Evolutionary conservation across 768 basidiomycete genomes (phyloP), one percentile per base, ranked within the genome.

Genomic region (Coprinopsis sp.): DNA sequence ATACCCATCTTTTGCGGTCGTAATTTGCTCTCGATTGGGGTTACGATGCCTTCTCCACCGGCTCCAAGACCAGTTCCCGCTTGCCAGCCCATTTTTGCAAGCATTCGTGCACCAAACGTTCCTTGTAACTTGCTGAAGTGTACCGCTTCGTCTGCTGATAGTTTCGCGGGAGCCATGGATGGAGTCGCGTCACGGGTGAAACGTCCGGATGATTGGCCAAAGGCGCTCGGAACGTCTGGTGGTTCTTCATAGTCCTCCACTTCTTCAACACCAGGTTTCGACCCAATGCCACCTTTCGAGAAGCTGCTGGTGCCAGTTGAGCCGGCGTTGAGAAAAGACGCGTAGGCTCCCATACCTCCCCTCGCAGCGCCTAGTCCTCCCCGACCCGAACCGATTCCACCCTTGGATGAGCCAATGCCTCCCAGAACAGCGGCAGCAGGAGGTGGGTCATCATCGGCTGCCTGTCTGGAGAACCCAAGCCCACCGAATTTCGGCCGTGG

Each of bases 31-130:
- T 94, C 91, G 12, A 96, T 74, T 0, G 92, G 92, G 4, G 82
- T 81, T n/a, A 91, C 79, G 40, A 94, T 94, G 55, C 92, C 92
- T 54, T 85, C 81, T 1, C 85, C 84, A 1, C 68, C 66, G 1
- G 74, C 64, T 51, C 92, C 92, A 7, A 95, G 74, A 54, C 93
- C 92, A 3, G 74, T 73, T 3, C 84, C 95, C 0, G 84, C 69
- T 59, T 83, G 73, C 95, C 96, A 99, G 6, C 96, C 96, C 86
- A 94, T 93, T 70, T 94, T 98, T 24, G 79, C 79, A 19, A 99
- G 78, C 79, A 98, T 81, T 47, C 84, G 84, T 16, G 94, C 88
- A 54, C 93, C 95, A 51, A 91, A 84, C 0, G 86, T 74, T 13
- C 80, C 76, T 33, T 78, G 72, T 11, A 98, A 73, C 55, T 87